phyloP scores from a whole-genome alignment of 768 basidiomycete genomes.

The Trametes maxima region DNA sequence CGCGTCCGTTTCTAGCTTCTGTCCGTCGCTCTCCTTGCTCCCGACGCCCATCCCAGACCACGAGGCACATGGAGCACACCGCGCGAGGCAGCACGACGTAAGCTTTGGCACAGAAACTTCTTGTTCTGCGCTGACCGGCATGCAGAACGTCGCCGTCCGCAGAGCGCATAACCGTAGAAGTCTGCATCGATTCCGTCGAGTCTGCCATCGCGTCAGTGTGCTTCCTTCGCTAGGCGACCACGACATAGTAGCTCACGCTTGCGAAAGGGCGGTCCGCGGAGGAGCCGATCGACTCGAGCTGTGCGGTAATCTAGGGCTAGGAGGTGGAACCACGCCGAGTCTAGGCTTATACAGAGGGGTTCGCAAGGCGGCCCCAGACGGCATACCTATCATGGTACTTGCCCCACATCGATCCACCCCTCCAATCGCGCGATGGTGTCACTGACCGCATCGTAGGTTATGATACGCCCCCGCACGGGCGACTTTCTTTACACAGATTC shows the following conservation, averaged over 20 bases:
- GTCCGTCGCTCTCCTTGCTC: background rate
- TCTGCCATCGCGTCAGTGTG: conserved; percentile 64
- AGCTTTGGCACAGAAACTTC: background rate
- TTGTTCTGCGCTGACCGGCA: background rate
- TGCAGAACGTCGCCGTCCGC: conserved; percentile 5
- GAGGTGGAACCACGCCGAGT: conserved; percentile 84
- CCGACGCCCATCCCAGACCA: background rate
- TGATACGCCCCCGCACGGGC: conserved; percentile 80
- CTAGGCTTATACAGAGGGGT: conserved; percentile 70
- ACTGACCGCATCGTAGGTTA: conserved; percentile 48
- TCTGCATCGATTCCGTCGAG: conserved; percentile 77
- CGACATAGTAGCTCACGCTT: background rate
- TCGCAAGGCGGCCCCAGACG: conserved; percentile 44
- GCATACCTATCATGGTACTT: conserved; percentile 68
- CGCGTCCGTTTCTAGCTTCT: background rate
- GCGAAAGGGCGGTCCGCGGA: conserved; percentile 62
- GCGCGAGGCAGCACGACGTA: background rate
- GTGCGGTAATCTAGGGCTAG: conserved; percentile 67
- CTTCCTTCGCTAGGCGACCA: background rate
- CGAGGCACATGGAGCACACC: background rate
- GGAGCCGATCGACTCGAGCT: conserved; percentile 80
- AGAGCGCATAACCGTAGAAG: conserved; percentile 27
- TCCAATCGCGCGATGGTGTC: background rate
- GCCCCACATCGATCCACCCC: background rate
- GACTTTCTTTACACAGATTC: conserved; percentile 73